Conservation (phyloP, 495 filamentous ascomycete genomes). For the Parathielavia appendiculata region DNA sequence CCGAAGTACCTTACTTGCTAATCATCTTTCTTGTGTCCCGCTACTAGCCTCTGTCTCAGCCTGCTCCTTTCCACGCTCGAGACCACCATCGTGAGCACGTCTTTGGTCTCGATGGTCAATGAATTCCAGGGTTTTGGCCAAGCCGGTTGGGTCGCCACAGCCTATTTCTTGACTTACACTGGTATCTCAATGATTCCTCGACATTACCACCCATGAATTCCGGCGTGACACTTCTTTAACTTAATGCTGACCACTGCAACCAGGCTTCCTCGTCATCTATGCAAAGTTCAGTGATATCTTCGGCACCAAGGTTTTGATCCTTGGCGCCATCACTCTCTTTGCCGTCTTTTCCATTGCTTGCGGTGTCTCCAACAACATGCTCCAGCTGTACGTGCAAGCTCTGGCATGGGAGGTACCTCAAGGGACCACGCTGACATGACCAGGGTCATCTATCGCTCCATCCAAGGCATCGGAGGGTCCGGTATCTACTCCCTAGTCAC, state of each 20-base stretch:
- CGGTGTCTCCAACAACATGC: slow-evolving; percentile 40
- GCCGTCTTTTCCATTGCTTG: slow-evolving; percentile 51
- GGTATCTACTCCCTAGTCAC: slow-evolving; percentile 51
- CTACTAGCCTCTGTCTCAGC: not conserved
- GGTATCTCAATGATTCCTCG: slow-evolving; percentile 30
- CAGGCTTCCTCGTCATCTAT: slow-evolving; percentile 47
- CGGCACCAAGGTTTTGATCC: slow-evolving; percentile 43
- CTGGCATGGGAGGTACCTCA: not conserved
- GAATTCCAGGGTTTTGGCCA: slow-evolving; percentile 46
- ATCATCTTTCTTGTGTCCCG: not conserved
- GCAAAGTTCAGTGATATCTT: slow-evolving; percentile 51
- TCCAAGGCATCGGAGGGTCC: slow-evolving; percentile 53
- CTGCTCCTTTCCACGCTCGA: slow-evolving; percentile 43
- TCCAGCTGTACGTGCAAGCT: slow-evolving; percentile 41
- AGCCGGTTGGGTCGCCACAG: slow-evolving; percentile 52
- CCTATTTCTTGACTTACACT: slow-evolving; percentile 54
- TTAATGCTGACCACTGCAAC: not conserved
- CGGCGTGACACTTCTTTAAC: too few species aligned
- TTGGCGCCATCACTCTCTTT: slow-evolving; percentile 44
- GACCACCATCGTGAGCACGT: slow-evolving; percentile 54
- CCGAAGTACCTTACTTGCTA: not conserved
- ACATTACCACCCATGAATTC: not conserved
- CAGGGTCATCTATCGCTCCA: slow-evolving; percentile 50
- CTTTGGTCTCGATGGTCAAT: slow-evolving; percentile 52
- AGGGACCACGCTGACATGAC: not conserved